phyloP scores from a whole-genome alignment of 306 rosid species.

The Sicyos baderoa region DNA sequence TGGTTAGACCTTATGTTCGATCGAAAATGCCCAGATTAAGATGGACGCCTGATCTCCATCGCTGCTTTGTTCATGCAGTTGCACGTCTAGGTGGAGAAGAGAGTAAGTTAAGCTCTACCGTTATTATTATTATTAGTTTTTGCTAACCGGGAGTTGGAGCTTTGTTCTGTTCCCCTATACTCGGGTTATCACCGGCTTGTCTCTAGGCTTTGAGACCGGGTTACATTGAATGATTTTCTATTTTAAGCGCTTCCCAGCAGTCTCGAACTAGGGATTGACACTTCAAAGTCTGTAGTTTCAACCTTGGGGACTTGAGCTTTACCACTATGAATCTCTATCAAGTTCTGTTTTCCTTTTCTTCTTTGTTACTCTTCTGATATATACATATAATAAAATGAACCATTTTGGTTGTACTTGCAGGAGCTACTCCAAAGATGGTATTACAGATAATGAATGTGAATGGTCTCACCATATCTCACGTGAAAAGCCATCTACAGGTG shows the following conservation, averaged over 20 bases:
- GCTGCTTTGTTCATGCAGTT: slow-evolving; percentile 76
- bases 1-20: slow-evolving; percentile 54
- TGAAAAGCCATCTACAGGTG: slow-evolving; percentile 97
- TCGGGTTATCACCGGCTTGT: no score
- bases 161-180: no score
- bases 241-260: no score
- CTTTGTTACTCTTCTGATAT: neutral
- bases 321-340: neutral
- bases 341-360: neutral
- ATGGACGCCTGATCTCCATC: slow-evolving; percentile 86
- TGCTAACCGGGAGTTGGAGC: no score
- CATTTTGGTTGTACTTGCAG: slow-evolving; percentile 27
- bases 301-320: no score
- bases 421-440: slow-evolving; percentile 81
- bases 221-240: no score
- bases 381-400: neutral
- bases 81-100: slow-evolving; percentile 74
- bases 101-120: slow-evolving; percentile 30
- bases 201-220: no score
- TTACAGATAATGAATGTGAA: slow-evolving; percentile 65
- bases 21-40: slow-evolving; percentile 70
- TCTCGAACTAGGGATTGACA: no score
- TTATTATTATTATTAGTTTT: no score
- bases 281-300: no score
- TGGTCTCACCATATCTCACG: slow-evolving; percentile 72